Conservation (phyloP, 2,329 filamentous ascomycete species). For the Calonectria honghensis region DNA sequence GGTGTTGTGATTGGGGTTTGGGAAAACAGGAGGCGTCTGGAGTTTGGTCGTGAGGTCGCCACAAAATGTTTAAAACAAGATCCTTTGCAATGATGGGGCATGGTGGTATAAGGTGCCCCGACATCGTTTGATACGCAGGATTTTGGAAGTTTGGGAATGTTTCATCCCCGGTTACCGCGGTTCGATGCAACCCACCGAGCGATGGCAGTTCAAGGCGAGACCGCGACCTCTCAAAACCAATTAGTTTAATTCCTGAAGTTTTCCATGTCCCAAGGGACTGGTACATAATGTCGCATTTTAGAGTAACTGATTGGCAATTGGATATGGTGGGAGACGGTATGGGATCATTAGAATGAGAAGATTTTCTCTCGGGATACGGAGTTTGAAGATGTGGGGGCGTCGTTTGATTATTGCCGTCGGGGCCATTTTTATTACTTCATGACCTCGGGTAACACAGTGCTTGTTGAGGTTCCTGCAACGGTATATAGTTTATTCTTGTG, state of each 20-base stretch:
- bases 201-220: constrained; percentile 18
- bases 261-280: background rate
- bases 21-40: constrained; percentile 33
- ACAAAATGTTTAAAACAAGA: constrained; percentile 36
- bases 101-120: background rate
- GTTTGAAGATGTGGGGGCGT: constrained; percentile 45
- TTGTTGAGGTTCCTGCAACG: constrained; percentile 13
- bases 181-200: constrained; percentile 21
- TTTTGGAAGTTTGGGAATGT: constrained; percentile 38
- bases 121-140: constrained; percentile 32
- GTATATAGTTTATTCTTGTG: constrained; percentile 9
- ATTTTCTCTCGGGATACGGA: constrained; percentile 41
- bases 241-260: background rate
- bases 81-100: constrained; percentile 11
- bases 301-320: constrained; percentile 24
- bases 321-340: constrained; percentile 26
- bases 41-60: constrained; percentile 28
- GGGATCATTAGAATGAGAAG: constrained; percentile 34
- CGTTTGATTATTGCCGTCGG: constrained; percentile 36
- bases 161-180: constrained; percentile 30
- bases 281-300: constrained; percentile 19
- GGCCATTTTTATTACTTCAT: constrained; percentile 24
- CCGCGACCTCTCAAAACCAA: constrained; percentile 16
- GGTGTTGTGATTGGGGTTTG: constrained; percentile 4
- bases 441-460: background rate